Evolutionary conservation across 148 eudicot species (phyloP), one percentile per base, ranked within the genome.

Genomic region (Amaranthus cruentus): DNA sequence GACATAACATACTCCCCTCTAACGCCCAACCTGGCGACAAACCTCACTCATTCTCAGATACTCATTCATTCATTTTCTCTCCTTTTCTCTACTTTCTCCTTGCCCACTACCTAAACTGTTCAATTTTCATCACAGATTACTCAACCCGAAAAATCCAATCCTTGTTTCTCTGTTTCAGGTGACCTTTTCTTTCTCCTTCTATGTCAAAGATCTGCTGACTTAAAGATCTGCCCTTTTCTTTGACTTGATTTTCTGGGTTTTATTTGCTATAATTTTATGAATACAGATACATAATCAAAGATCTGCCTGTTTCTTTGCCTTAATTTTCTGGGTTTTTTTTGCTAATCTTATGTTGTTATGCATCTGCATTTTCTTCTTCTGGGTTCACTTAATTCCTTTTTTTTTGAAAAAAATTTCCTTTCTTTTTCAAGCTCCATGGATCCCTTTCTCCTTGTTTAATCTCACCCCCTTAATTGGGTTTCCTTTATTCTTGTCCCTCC

Each of bases 361-460:
- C 38, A 60, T 60, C 44, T 60, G 64, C 64, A 60, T 60, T 60
- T 60, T 60, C 46, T 28, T 60, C 13, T 59, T 6, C 62, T 60
- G 6, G 2, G 18, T 58, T 58, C 14, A 15, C 11, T 28, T 60
- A 28, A 28, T 28, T 28, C 38, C 38, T 28, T 28, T 28, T 28
- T 28, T 28, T 28, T 28, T 28, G 0, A n/a, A n/a, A n/a, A n/a
- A 28, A 28, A 28, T 28, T 28, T 28, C 38, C 38, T 28, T 28
- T 28, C 38, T 52, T 51, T 57, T 51, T 9, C 43, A 38, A 6
- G 55, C 9, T 21, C 52, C 43, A 51, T n/a, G 47, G 70, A 64
- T 63, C 70, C 70, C 62, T 63, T 73, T 73, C 70, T 73, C 52
- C 15, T 63, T 53, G 15, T 62, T 73, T 21, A 49, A 11, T 72